Conservation (phyloP, 139 green algal genomes). For the Chlamydomonas asymmetrica region DNA sequence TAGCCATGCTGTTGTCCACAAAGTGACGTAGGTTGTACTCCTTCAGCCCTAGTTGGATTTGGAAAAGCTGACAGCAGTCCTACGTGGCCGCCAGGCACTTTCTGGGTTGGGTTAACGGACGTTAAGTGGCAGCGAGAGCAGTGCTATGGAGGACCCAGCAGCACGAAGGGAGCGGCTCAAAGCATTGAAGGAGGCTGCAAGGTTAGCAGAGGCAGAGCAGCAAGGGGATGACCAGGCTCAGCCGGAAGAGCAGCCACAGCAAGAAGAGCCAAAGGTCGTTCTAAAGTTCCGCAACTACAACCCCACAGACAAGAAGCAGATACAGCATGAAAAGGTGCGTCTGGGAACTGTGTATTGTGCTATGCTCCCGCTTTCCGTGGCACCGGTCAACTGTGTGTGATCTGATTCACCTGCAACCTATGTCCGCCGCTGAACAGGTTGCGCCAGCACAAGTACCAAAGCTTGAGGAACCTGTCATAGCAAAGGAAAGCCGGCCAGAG, state of each 20-base stretch:
- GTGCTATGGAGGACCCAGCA: slow-evolving; percentile 49
- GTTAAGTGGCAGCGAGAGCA: no score
- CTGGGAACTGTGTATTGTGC: no score
- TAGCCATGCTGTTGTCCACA: no score
- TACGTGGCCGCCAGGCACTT: no score
- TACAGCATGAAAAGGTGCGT: slow-evolving; percentile 67
- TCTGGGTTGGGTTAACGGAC: no score
- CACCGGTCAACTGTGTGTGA: slow-evolving; percentile 4
- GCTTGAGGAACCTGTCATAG: slow-evolving; percentile 59
- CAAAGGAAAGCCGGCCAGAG: slow-evolving; percentile 50
- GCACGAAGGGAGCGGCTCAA: slow-evolving; percentile 50
- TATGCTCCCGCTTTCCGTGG: no score
- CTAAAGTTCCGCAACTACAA: slow-evolving; percentile 85
- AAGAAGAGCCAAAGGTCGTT: slow-evolving; percentile 44
- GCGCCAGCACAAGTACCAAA: slow-evolving; percentile 63
- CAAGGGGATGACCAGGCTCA: slow-evolving; percentile 5
- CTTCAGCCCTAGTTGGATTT: no score
- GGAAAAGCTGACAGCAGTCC: no score
- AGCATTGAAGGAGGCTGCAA: slow-evolving; percentile 45
- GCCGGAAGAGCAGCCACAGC: slow-evolving; percentile 3
- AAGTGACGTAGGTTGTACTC: no score
- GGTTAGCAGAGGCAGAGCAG: slow-evolving; percentile 12
- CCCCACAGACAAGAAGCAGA: slow-evolving; percentile 66
- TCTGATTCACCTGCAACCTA: background rate
- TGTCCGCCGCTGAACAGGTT: slow-evolving; percentile 38